Evolutionary conservation across 306 rosid genomes (phyloP).

Genomic region (Trifolium repens): DNA sequence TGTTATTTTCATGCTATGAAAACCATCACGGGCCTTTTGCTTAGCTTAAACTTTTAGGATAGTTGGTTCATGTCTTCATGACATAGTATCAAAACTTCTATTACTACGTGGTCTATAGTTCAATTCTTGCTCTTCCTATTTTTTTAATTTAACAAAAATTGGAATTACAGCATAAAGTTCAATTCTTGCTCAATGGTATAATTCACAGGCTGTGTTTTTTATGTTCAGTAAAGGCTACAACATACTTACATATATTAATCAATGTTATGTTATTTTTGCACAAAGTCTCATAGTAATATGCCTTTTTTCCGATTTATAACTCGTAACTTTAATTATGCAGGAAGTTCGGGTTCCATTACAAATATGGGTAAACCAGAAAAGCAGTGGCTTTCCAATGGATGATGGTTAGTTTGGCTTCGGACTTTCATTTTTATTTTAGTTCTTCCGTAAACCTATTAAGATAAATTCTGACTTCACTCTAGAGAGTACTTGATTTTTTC

Average conservation of each 20-base stretch:
- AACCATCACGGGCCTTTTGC: neutral
- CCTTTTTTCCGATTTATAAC: conserved; percentile 22
- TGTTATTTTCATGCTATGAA: conserved; percentile 22
- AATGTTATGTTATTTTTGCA: neutral
- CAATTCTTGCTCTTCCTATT: neutral
- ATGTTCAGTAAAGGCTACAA: conserved; percentile 19
- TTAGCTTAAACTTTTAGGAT: neutral
- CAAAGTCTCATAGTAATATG: conserved; percentile 4
- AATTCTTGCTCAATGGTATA: neutral
- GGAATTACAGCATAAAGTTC: neutral
- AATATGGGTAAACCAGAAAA: conserved; percentile 90
- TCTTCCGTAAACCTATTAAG: neutral
- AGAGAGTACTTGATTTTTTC: conserved; percentile 5
- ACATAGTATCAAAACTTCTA: conserved; percentile 4
- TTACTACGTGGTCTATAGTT: neutral
- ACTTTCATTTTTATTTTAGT: conserved; percentile 36
- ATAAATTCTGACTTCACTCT: conserved; percentile 22
- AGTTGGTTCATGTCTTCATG: neutral
- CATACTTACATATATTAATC: conserved; percentile 1
- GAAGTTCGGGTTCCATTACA: conserved; percentile 91
- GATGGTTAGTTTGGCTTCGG: conserved; percentile 69
- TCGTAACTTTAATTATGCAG: conserved; percentile 55
- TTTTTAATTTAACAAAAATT: neutral
- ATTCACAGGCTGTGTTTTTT: conserved; percentile 9
- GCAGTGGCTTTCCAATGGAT: conserved; percentile 66